Evolutionary conservation across 176 grass and related monocot species (phyloP), one percentile per base, ranked within the genome.

Genomic region (Saccharum spontaneum): DNA sequence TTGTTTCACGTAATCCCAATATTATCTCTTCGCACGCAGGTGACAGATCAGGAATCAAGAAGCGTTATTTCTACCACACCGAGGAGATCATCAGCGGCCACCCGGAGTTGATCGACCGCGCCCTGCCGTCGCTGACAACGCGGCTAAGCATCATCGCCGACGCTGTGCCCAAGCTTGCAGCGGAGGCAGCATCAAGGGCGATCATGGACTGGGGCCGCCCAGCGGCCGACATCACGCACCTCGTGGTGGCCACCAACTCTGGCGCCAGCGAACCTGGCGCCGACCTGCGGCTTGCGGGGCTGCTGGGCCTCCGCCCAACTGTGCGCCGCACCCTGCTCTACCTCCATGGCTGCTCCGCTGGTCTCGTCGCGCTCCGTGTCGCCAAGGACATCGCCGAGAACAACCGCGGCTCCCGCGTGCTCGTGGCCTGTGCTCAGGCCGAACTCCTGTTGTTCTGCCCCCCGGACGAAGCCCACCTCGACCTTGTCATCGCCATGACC

Each of bases 331-430:
- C 77, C 6, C 63, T 80, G 52, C 44, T 84, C 10, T 75, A 67
- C 66, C 86, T 62, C 31, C 75, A 88, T 14, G 72, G 79, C 36
- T 88, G 76, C 55, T 73, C 67, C 28, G 79, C 87, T 0, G 90
- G 79, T 9, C 67, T 71, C n/a, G 78, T 16, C n/a, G 77, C 79
- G 23, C 57, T 92, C 46, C 79, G 90, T 44, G 2, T 89, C 4
- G 83, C 90, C 16, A 92, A 86, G 83, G 90, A 92, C 61, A 16
- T 92, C 4, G 87, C 90, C 1, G 90, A 92, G 83, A 92, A 92
- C 59, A 92, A 89, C 61, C 72, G 31, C 23, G 83, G 83, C 40
- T 74, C 87, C 7, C 83, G 90, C 33, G 79, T 92, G 52, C 87
- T 93, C 14, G 77, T 90, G 3, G 57, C 78, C 0, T 90, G 85